A percentile compares a stretch with the other conserved stretches of the same genome.
These are phyloP conservation scores for Xanthoconium purpureum DNA, from an alignment of 768 basidiomycete genomes.

Conservation along the genomic window DNA sequence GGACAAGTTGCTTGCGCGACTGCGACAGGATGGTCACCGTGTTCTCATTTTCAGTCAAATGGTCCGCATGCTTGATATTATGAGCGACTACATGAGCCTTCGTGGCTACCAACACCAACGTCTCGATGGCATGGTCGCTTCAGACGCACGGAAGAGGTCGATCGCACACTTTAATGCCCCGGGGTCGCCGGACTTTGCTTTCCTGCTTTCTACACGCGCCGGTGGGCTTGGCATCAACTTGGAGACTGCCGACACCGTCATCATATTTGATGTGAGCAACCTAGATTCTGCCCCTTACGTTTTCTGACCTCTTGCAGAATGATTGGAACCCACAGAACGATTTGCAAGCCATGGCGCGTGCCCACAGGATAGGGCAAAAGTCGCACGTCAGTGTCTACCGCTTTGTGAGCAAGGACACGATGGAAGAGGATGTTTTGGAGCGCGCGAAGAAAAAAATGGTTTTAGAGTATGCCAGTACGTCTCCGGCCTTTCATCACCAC, in stretches of 20 bases:
- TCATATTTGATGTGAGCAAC: conserved; percentile 90
- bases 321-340: conserved; percentile 99
- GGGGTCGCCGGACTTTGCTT: conserved; percentile 93
- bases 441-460: conserved; percentile 99
- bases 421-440: conserved; percentile 98
- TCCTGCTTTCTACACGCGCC: conserved; percentile 93
- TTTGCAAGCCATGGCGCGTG: conserved; percentile 98
- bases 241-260: conserved; percentile 98
- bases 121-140: conserved; percentile 92
- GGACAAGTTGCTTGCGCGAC: conserved; percentile 89
- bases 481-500: conserved; percentile 14
- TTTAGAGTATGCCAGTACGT: conserved; percentile 96
- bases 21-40: conserved; percentile 90
- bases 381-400: conserved; percentile 98
- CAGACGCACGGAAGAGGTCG: conserved; percentile 89
- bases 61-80: conserved; percentile 98
- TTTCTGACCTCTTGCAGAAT: conserved; percentile 52
- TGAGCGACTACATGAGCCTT: conserved; percentile 92
- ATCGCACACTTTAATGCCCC: conserved; percentile 97
- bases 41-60: conserved; percentile 99
- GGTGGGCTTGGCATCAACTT: conserved; percentile 98
- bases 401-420: conserved; percentile 98
- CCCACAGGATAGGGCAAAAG: conserved; percentile 98
- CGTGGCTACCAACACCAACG: conserved; percentile 92
- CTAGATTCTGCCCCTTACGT: background rate